These are phyloP conservation scores for Cladosporium sp. DNA, from an alignment of 2,329 filamentous ascomycete genomes.

Conservation along the genomic window DNA sequence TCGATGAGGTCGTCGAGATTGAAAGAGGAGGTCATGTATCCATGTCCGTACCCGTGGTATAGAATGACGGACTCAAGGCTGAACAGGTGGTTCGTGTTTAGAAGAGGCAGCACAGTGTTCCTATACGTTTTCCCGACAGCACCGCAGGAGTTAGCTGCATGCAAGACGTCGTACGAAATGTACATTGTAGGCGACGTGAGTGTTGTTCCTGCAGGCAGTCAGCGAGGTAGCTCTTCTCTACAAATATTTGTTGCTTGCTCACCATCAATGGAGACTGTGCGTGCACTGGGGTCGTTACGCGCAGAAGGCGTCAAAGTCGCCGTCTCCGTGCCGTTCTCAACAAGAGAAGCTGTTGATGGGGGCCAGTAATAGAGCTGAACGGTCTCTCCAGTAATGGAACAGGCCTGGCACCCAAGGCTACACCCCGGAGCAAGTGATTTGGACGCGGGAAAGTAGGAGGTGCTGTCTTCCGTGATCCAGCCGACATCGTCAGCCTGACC, in stretches of 20 bases:
- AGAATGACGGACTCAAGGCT: not conserved
- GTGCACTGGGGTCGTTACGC: not conserved
- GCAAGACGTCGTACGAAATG: conserved; percentile 1
- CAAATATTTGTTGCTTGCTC: no score
- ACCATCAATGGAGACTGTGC: conserved; percentile 7
- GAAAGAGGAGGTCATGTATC: conserved; percentile 1
- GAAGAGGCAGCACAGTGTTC: conserved; percentile 1
- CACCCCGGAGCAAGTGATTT: conserved; percentile 16
- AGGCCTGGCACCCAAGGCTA: conserved; percentile 18
- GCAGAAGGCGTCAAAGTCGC: conserved; percentile 3
- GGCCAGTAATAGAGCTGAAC: conserved; percentile 21
- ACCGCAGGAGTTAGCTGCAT: conserved; percentile 1
- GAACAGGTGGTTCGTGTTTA: conserved; percentile 2
- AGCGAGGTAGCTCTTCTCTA: no score
- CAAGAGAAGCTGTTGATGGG: conserved; percentile 13
- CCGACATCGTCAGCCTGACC: not conserved
- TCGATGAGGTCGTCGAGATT: not conserved
- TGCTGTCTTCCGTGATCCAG: not conserved
- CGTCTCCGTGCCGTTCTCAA: conserved; percentile 12
- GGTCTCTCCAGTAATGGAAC: conserved; percentile 18
- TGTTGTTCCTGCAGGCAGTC: not conserved
- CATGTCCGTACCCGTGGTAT: not conserved
- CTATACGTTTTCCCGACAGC: conserved; percentile 2
- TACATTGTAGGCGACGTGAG: conserved; percentile 5
- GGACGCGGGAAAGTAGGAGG: conserved; percentile 15